Percentiles rank a stretch among this genome's conserved stretches.
Conservation (phyloP, 1,284 basidiomycete genomes). For the Ustilago nuda region DNA sequence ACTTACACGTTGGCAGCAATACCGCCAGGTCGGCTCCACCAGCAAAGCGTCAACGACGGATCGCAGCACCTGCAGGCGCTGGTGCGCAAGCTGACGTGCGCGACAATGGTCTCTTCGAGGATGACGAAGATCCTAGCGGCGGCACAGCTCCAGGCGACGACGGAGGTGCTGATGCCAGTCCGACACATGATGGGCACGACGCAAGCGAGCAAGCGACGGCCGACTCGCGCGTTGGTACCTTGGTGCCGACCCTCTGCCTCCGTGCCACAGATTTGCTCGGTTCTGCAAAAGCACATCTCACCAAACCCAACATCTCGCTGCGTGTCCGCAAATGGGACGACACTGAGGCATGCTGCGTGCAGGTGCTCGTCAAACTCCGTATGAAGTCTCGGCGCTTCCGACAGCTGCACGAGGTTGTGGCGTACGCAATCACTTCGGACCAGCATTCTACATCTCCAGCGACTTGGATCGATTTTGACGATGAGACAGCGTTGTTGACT, state of each 20-base stretch:
- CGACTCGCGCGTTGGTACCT: slow-evolving; percentile 72
- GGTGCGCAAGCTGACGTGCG: slow-evolving; percentile 14
- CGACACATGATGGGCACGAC: slow-evolving; percentile 68
- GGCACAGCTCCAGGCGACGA: slow-evolving; percentile 5
- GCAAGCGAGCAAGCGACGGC: slow-evolving; percentile 56
- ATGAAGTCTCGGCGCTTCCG: slow-evolving; percentile 59
- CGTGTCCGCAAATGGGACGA: slow-evolving; percentile 92
- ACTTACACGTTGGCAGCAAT: slow-evolving; percentile 78
- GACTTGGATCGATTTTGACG: slow-evolving; percentile 83
- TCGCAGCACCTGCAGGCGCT: neutral
- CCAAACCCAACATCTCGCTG: slow-evolving; percentile 88
- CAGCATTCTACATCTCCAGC: slow-evolving; percentile 80
- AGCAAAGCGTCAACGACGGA: slow-evolving; percentile 16
- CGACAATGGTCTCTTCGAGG: slow-evolving; percentile 35
- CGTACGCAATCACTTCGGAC: slow-evolving; percentile 27
- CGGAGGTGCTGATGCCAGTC: neutral
- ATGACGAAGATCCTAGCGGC: slow-evolving; percentile 17
- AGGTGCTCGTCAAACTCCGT: slow-evolving; percentile 75
- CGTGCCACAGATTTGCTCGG: slow-evolving; percentile 83
- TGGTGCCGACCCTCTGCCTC: slow-evolving; percentile 85
- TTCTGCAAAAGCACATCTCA: slow-evolving; percentile 81
- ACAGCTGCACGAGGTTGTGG: slow-evolving; percentile 28
- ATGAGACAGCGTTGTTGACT: slow-evolving; percentile 82
- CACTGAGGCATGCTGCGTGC: slow-evolving; percentile 75
- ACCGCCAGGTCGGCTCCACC: slow-evolving; percentile 38